These are phyloP conservation scores for Plantago lanceolata DNA, from an alignment of 305 asterid genomes.

Conservation along the genomic window DNA sequence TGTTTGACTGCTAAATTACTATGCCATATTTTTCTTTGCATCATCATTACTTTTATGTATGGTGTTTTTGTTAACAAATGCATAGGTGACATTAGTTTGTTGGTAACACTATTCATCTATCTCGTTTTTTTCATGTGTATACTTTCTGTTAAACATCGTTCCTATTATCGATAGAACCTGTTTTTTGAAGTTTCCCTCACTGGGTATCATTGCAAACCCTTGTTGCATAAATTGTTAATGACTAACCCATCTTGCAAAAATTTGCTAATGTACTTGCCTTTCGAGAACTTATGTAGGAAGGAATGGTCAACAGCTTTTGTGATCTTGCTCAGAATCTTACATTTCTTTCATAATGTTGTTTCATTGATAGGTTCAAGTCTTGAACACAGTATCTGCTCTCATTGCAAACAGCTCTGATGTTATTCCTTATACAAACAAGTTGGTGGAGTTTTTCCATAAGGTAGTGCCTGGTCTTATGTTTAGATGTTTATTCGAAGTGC, in stretches of 20 bases:
- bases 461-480: slow-evolving; percentile 31
- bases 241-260: slow-evolving; percentile 9
- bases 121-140: no score
- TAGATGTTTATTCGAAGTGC: slow-evolving; percentile 12
- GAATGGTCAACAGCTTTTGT: slow-evolving; percentile 16
- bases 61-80: slow-evolving; percentile 17
- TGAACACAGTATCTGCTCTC: slow-evolving; percentile 79
- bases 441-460: slow-evolving; percentile 85
- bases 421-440: slow-evolving; percentile 70
- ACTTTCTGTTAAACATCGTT: no score
- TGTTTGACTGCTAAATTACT: background rate
- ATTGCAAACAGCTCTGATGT: slow-evolving; percentile 70
- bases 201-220: no score
- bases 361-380: slow-evolving; percentile 76
- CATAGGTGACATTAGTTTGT: background rate
- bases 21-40: background rate
- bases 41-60: background rate
- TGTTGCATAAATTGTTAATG: slow-evolving; percentile 1
- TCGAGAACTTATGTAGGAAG: slow-evolving; percentile 8
- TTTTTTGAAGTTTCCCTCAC: no score
- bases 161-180: no score
- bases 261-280: slow-evolving; percentile 10
- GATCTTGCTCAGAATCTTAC: slow-evolving; percentile 18
- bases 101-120: no score
- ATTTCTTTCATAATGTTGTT: slow-evolving; percentile 13